These are phyloP conservation scores for Astragalus glycyphyllos DNA, from an alignment of 306 rosid species.

Conservation along the genomic window DNA sequence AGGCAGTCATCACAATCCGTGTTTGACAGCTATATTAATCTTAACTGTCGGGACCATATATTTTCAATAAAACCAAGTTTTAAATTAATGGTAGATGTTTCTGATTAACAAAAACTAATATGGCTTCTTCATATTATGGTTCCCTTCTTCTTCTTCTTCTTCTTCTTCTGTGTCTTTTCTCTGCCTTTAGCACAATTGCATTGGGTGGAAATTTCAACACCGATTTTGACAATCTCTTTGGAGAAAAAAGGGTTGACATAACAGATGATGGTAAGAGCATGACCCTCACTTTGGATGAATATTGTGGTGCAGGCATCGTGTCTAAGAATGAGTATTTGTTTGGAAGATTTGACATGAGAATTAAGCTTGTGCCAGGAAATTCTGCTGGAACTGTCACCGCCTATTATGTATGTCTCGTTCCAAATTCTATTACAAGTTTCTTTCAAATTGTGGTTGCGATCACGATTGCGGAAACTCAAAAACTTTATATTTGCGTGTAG, in stretches of 20 bases:
- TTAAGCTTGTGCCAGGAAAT: conserved; percentile 53
- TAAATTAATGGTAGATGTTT: background rate
- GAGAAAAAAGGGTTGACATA: conserved; percentile 45
- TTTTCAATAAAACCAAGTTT: conserved; percentile 5
- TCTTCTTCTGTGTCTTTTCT: conserved; percentile 22
- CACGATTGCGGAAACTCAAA: too few species aligned
- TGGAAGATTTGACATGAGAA: conserved; percentile 56
- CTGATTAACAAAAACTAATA: background rate
- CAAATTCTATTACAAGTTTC: background rate
- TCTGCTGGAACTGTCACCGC: conserved; percentile 64
- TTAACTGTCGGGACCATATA: conserved; percentile 19
- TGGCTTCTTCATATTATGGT: conserved; percentile 35
- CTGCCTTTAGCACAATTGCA: conserved; percentile 1
- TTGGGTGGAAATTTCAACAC: conserved; percentile 39
- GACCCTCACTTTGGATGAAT: conserved; percentile 49
- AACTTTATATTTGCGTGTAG: too few species aligned
- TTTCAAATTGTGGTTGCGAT: too few species aligned
- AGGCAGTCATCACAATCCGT: conserved; percentile 31
- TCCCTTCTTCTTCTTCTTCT: background rate
- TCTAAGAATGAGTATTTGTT: conserved; percentile 50
- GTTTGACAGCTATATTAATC: conserved; percentile 35
- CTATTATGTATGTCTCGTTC: conserved; percentile 46
- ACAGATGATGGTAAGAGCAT: conserved; percentile 45
- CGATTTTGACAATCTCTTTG: conserved; percentile 51
- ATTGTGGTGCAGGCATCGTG: conserved; percentile 50